These are phyloP conservation scores for Ministeria vibrans DNA, from an alignment of 78 protist species.

Conservation along the genomic window DNA sequence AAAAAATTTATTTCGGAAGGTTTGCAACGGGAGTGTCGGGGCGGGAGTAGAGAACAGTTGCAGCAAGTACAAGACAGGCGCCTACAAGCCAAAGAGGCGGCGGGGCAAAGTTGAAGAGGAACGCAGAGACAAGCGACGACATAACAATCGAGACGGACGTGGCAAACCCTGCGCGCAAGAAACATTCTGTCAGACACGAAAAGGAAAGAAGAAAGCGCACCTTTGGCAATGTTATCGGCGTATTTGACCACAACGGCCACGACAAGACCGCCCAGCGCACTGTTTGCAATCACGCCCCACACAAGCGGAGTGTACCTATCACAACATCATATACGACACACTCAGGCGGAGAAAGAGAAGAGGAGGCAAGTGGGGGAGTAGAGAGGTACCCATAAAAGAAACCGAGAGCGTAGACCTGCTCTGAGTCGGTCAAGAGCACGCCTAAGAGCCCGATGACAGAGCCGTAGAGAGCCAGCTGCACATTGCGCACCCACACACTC, in stretches of 20 bases:
- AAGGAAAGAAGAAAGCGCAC: too few relatives aligned
- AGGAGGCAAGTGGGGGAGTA: too few relatives aligned
- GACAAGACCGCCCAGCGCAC: constrained; percentile 60
- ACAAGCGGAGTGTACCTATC: neutral
- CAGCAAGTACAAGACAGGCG: neutral
- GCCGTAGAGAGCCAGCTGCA: constrained; percentile 42
- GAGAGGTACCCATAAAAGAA: constrained; percentile 45
- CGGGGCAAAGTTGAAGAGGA: neutral
- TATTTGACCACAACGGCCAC: constrained; percentile 65
- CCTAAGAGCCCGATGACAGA: neutral
- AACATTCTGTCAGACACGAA: too few relatives aligned
- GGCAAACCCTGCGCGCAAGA: too few relatives aligned
- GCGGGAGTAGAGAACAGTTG: neutral
- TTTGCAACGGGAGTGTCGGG: constrained; percentile 3
- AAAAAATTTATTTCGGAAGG: too few relatives aligned
- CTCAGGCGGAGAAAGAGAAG: too few relatives aligned
- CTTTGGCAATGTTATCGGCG: constrained; percentile 64
- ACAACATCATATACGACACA: too few relatives aligned
- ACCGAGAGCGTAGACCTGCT: constrained; percentile 6
- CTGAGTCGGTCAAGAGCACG: constrained; percentile 5
- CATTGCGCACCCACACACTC: constrained; percentile 48
- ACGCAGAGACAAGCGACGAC: neutral
- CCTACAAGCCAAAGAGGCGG: neutral
- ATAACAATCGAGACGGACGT: constrained; percentile 1
- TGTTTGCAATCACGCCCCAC: neutral